phyloP scores from a whole-genome alignment of 495 filamentous ascomycete species.

The Hypoxylon perforatum region DNA sequence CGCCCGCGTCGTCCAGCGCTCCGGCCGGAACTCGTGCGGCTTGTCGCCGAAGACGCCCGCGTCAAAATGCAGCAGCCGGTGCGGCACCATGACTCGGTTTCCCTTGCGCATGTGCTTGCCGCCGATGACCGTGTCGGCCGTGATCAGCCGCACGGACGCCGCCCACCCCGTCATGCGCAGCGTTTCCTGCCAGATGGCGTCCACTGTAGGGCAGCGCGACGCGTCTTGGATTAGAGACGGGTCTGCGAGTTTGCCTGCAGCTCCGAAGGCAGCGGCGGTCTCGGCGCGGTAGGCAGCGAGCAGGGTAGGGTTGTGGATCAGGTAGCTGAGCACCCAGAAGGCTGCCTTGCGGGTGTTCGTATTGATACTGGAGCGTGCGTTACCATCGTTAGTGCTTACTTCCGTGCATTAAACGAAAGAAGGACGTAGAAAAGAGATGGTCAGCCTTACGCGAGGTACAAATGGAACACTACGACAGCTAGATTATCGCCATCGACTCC shows the following conservation, averaged over 20 bases:
- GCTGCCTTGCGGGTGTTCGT: conserved; percentile 43
- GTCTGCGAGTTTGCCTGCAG: background rate
- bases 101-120: conserved; percentile 35
- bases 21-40: conserved; percentile 21
- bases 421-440: background rate
- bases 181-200: conserved; percentile 40
- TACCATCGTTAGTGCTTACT: conserved; percentile 2
- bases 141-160: conserved; percentile 39
- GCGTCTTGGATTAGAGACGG: conserved; percentile 15
- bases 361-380: conserved; percentile 10
- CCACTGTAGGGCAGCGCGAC: conserved; percentile 19
- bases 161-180: conserved; percentile 29
- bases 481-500: conserved; percentile 25
- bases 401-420: too few species aligned
- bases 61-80: conserved; percentile 48
- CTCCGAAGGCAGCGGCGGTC: conserved; percentile 6
- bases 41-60: conserved; percentile 37
- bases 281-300: conserved; percentile 20
- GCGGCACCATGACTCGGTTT: conserved; percentile 46
- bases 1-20: too few species aligned
- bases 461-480: conserved; percentile 28
- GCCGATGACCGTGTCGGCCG: conserved; percentile 38
- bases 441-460: conserved; percentile 28
- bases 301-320: conserved; percentile 20
- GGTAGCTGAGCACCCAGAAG: conserved; percentile 45